phyloP scores from a whole-genome alignment of 2,329 filamentous ascomycete species.

The Monilinia polystroma region DNA sequence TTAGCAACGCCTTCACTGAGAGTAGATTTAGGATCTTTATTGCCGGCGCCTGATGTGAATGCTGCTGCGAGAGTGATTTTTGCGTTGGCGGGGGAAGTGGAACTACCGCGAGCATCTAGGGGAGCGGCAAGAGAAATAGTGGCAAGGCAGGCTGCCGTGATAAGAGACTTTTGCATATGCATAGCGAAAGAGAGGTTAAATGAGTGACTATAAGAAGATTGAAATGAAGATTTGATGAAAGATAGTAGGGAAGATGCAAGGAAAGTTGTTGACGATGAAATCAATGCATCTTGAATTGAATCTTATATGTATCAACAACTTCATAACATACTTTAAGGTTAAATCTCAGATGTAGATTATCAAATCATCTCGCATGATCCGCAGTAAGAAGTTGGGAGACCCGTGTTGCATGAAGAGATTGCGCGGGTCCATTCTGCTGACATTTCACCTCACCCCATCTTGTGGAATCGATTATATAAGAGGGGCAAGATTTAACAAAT shows the following conservation, averaged over 20 bases:
- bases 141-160: conserved; percentile 1
- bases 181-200: conserved; percentile 3
- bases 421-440: neutral
- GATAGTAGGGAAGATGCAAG: neutral
- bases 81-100: conserved; percentile 3
- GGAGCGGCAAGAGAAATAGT: neutral
- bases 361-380: conserved; percentile 10
- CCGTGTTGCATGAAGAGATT: neutral
- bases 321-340: neutral
- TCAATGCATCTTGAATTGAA: neutral
- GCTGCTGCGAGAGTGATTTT: conserved; percentile 27
- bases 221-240: neutral
- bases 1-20: conserved; percentile 20
- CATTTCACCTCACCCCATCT: neutral
- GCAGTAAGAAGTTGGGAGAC: neutral
- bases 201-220: neutral
- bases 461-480: neutral
- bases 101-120: conserved; percentile 2
- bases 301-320: neutral
- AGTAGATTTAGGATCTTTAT: conserved; percentile 30
- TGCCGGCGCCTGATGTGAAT: conserved; percentile 26
- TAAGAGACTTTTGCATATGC: conserved; percentile 10
- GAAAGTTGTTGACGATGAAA: neutral
- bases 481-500: neutral
- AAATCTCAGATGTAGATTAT: neutral